Base-by-base conservation (phyloP, 164 flowering plant genomes). In the Echeveria elegans region DNA sequence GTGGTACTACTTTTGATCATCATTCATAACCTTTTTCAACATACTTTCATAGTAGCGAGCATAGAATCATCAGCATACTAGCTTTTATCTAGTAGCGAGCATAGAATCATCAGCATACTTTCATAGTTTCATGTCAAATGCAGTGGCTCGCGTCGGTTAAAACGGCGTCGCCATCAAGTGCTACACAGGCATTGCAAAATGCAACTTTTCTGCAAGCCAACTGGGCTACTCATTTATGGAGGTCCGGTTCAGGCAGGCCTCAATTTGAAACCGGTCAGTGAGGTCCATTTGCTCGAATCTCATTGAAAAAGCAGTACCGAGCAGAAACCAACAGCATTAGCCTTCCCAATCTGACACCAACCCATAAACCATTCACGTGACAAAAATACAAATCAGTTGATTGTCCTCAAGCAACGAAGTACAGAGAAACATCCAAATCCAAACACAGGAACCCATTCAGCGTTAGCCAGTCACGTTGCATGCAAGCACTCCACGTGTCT, bases 251-350 rank as follows among this genome's bases (percentile, higher is more conserved):
- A 52, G 28, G 12, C 47, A 83, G 74, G 12, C 79, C 88, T 41
- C 90, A 72, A 12, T 78, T 87, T 23, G 7, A 52, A 18, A 48
- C 56, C 1, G 24, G 56, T 21, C 56, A 48, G 24, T 48, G 1
- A 15, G 23, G 31, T 24, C 59, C 59, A 24, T 53, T 24, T 53
- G 29, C 29, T 53, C 12, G 30, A 50, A 53, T 53, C 59, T 29
- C 15, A 5, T 53, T 24, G 28, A 53, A 53, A 11, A 26, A n/a
- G n/a, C n/a, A n/a, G n/a, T n/a, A n/a, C n/a, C n/a, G n/a, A n/a
- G n/a, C n/a, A n/a, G n/a, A n/a, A n/a, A n/a, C n/a, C n/a, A n/a
- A n/a, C n/a, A n/a, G n/a, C n/a, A n/a, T n/a, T n/a, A n/a, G n/a
- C n/a, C n/a, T n/a, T 18, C n/a, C 11, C 61, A 56, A 15, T n/a